Percentiles rank a stretch among this genome's conserved stretches.
Conservation (phyloP, 257 asterid genomes). For the Solanum dulcamara region DNA sequence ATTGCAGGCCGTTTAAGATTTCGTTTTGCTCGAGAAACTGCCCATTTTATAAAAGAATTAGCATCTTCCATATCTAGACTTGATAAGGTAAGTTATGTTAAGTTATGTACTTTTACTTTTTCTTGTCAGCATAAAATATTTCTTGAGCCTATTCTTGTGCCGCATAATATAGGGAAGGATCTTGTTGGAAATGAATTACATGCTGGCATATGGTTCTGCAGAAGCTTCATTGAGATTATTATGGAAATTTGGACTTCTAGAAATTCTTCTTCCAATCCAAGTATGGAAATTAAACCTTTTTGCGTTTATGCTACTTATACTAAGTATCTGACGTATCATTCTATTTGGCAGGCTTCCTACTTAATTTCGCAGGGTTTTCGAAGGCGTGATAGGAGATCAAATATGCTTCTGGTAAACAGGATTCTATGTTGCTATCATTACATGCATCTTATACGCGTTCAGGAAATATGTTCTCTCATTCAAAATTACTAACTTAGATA, state of each 20-base stretch:
- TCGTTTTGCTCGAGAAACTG: slow-evolving; percentile 19
- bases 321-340: background rate
- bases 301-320: background rate
- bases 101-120: background rate
- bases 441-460: background rate
- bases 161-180: slow-evolving; percentile 14
- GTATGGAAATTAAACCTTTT: background rate
- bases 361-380: slow-evolving; percentile 17
- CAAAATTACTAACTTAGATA: background rate
- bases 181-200: slow-evolving; percentile 25
- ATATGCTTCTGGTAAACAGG: slow-evolving; percentile 21
- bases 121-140: background rate
- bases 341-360: slow-evolving; percentile 19
- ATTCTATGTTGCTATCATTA: background rate
- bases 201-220: slow-evolving; percentile 29
- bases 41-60: slow-evolving; percentile 11
- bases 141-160: background rate
- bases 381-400: slow-evolving; percentile 21
- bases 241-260: slow-evolving; percentile 24
- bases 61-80: slow-evolving; percentile 11
- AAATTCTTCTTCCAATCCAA: slow-evolving; percentile 21
- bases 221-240: slow-evolving; percentile 23
- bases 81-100: slow-evolving; percentile 6
- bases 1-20: slow-evolving; percentile 23
- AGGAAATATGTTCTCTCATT: background rate